Evolutionary conservation across 2,329 filamentous ascomycete genomes (phyloP).

Genomic region (Paecilomyces fulvus): DNA sequence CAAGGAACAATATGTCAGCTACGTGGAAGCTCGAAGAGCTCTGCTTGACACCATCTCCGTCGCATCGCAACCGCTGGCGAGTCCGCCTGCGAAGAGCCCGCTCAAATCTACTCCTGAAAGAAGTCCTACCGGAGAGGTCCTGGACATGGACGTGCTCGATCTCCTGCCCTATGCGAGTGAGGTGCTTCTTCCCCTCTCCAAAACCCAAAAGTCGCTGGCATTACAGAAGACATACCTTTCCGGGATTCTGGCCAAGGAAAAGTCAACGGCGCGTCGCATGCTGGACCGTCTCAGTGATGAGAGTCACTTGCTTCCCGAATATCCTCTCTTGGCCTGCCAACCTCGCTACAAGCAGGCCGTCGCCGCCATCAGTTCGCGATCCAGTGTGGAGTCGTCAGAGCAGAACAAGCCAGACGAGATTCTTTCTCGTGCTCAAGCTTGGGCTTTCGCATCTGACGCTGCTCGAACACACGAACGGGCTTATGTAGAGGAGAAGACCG

Average conservation of each 20-base stretch:
- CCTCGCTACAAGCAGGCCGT: conserved; percentile 27
- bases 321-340: conserved; percentile 28
- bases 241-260: conserved; percentile 31
- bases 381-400: conserved; percentile 9
- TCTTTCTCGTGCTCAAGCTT: conserved; percentile 27
- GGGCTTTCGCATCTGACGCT: conserved; percentile 31
- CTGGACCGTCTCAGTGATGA: conserved; percentile 34
- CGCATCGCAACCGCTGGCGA: conserved; percentile 25
- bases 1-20: conserved; percentile 25
- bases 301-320: conserved; percentile 36
- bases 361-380: conserved; percentile 17
- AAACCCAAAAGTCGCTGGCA: conserved; percentile 27
- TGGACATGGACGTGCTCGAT: conserved; percentile 18
- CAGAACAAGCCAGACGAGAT: conserved; percentile 21
- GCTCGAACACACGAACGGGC: conserved; percentile 22
- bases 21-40: conserved; percentile 27
- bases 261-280: conserved; percentile 23
- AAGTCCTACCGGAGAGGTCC: conserved; percentile 6
- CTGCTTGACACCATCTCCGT: conserved; percentile 27
- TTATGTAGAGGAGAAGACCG: conserved; percentile 25
- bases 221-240: conserved; percentile 31
- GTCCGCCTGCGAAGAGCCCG: conserved; percentile 11
- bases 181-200: conserved; percentile 25
- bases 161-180: conserved; percentile 25
- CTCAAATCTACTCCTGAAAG: background rate